Percentiles rank a stretch among this genome's conserved stretches.
phyloP scores from a whole-genome alignment of 371 early-diverging fungal genomes.

The Mortierella sp. region DNA sequence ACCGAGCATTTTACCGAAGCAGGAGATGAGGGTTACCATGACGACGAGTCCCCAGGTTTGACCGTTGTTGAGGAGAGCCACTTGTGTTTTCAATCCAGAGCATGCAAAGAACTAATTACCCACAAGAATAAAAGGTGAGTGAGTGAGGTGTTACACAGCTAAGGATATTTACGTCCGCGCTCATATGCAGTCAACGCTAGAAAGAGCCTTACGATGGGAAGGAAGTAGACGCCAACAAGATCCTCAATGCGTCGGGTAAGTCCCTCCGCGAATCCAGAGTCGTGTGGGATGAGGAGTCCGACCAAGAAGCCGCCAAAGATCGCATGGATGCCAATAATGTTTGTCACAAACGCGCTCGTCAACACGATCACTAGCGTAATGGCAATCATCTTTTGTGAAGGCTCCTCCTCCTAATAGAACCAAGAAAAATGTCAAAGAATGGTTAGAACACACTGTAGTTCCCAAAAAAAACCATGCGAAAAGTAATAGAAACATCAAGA shows the following conservation, averaged over 20 bases:
- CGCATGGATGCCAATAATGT: constrained; percentile 88
- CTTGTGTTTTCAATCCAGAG: constrained; percentile 91
- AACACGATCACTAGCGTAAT: constrained; percentile 73
- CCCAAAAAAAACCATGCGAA: not conserved
- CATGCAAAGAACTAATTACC: constrained; percentile 85
- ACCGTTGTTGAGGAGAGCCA: constrained; percentile 79
- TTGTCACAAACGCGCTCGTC: constrained; percentile 82
- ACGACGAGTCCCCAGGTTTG: constrained; percentile 84
- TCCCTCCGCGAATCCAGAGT: constrained; percentile 87
- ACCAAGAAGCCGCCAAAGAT: constrained; percentile 96
- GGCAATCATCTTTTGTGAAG: constrained; percentile 74
- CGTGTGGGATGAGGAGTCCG: constrained; percentile 91
- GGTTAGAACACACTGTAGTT: not conserved
- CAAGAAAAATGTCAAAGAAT: not conserved
- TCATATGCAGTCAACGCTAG: not conserved
- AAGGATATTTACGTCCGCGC: not conserved
- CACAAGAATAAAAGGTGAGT: not conserved
- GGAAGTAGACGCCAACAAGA: constrained; percentile 85
- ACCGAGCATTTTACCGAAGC: constrained; percentile 88
- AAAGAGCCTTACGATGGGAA: constrained; percentile 78
- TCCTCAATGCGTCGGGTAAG: constrained; percentile 96
- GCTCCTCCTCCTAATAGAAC: constrained; percentile 65
- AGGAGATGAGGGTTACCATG: constrained; percentile 80
- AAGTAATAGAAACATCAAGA: not conserved
- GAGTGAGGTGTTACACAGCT: not conserved